Conservation (phyloP, 2,329 filamentous ascomycete species). For the Pyrenochaeta sp. region DNA sequence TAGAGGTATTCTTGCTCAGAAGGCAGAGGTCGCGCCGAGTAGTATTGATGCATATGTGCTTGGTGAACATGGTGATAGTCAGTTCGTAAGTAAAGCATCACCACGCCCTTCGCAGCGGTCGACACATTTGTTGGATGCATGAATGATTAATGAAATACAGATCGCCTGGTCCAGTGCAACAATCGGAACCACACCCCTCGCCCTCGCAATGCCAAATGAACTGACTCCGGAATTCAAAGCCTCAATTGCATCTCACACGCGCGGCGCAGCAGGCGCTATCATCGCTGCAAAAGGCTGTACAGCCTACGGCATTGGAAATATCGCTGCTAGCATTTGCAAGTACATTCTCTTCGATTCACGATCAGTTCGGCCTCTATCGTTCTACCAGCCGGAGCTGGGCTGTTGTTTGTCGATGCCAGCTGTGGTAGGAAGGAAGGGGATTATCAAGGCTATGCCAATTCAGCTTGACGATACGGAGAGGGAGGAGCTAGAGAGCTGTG, state of each 20-base stretch:
- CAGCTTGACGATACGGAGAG: slow-evolving; percentile 47
- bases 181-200: slow-evolving; percentile 54
- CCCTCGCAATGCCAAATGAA: slow-evolving; percentile 41
- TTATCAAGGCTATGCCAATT: slow-evolving; percentile 52
- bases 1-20: slow-evolving; percentile 54
- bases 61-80: slow-evolving; percentile 60
- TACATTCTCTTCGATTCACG: slow-evolving; percentile 60
- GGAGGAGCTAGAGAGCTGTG: slow-evolving; percentile 44
- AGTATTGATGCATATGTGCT: slow-evolving; percentile 57
- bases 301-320: slow-evolving; percentile 60
- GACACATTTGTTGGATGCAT: background rate
- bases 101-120: no score
- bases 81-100: slow-evolving; percentile 48
- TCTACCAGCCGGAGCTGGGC: slow-evolving; percentile 57
- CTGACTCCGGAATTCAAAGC: slow-evolving; percentile 35
- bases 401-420: slow-evolving; percentile 62
- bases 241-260: slow-evolving; percentile 56
- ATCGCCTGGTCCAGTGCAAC: slow-evolving; percentile 57
- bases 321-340: slow-evolving; percentile 59
- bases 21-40: slow-evolving; percentile 50
- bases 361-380: slow-evolving; percentile 59
- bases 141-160: slow-evolving; percentile 14
- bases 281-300: slow-evolving; percentile 61
- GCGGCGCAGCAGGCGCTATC: slow-evolving; percentile 58
- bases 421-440: slow-evolving; percentile 58